Evolutionary conservation across 306 rosid species (phyloP).

Genomic region (Medicago ruthenica): DNA sequence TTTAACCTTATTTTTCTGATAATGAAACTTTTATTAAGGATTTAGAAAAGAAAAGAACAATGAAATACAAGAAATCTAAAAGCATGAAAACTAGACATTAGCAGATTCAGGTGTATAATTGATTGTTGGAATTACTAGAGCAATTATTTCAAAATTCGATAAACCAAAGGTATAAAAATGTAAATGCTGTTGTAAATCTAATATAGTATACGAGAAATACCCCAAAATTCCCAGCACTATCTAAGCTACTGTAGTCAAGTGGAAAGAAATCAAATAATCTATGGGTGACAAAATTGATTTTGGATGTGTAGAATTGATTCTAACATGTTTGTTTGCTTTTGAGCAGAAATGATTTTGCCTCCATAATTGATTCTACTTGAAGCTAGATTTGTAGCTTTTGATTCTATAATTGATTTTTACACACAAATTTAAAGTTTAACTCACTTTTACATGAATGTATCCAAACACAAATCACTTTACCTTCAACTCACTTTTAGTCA

Average conservation of each 20-base stretch:
- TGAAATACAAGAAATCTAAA: conserved; percentile 13
- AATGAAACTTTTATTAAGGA: background rate
- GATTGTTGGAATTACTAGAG: background rate
- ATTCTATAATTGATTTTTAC: too few species aligned
- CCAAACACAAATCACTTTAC: too few species aligned
- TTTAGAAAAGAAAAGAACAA: background rate
- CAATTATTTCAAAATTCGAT: background rate
- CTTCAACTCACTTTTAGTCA: too few species aligned
- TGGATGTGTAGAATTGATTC: too few species aligned
- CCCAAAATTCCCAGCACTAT: background rate
- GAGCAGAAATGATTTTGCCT: too few species aligned
- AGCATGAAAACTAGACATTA: background rate
- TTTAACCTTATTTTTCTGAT: too few species aligned
- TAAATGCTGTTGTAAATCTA: background rate
- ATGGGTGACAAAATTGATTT: background rate
- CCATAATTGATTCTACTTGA: too few species aligned
- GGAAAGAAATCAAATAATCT: background rate
- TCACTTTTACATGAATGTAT: too few species aligned
- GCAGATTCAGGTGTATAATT: background rate
- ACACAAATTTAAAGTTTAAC: too few species aligned
- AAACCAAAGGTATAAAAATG: conserved; percentile 18
- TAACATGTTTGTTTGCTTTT: too few species aligned
- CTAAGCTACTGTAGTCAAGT: background rate
- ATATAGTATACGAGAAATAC: background rate
- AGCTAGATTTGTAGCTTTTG: too few species aligned